phyloP scores from a whole-genome alignment of 176 grass and related monocot species.

The Saccharum spontaneum region DNA sequence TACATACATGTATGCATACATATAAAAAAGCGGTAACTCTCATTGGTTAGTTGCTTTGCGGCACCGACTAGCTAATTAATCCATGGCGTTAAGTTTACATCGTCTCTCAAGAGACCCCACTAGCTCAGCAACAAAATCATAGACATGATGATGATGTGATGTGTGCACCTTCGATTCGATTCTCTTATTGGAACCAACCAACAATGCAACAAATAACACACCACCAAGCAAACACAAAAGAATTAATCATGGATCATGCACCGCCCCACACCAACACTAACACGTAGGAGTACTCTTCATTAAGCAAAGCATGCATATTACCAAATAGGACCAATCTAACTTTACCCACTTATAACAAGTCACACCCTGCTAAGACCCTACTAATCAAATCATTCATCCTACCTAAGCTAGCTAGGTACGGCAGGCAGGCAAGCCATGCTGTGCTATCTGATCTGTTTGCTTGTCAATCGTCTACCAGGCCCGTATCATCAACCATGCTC shows the following conservation, averaged over 20 bases:
- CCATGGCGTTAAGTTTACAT: conserved; percentile 9
- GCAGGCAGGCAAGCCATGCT: too few species aligned
- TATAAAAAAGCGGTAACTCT: not conserved
- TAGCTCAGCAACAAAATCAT: not conserved
- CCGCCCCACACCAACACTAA: too few species aligned
- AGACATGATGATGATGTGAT: not conserved
- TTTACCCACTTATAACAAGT: not conserved
- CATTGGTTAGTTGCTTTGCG: not conserved
- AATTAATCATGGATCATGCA: too few species aligned
- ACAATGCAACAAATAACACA: not conserved
- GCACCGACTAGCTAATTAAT: not conserved
- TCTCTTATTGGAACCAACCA: not conserved
- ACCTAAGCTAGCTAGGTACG: too few species aligned
- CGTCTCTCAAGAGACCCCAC: not conserved
- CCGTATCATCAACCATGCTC: too few species aligned
- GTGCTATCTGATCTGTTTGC: too few species aligned
- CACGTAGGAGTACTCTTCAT: too few species aligned
- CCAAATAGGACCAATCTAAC: not conserved
- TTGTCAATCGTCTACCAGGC: too few species aligned
- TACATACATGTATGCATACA: too few species aligned
- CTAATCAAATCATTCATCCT: not conserved
- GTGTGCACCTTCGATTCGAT: too few species aligned
- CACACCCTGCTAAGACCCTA: not conserved
- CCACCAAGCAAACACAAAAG: too few species aligned
- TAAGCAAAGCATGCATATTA: not conserved